These are phyloP conservation scores for Neurospora sp. DNA, from an alignment of 2,329 filamentous ascomycete genomes.

Conservation along the genomic window DNA sequence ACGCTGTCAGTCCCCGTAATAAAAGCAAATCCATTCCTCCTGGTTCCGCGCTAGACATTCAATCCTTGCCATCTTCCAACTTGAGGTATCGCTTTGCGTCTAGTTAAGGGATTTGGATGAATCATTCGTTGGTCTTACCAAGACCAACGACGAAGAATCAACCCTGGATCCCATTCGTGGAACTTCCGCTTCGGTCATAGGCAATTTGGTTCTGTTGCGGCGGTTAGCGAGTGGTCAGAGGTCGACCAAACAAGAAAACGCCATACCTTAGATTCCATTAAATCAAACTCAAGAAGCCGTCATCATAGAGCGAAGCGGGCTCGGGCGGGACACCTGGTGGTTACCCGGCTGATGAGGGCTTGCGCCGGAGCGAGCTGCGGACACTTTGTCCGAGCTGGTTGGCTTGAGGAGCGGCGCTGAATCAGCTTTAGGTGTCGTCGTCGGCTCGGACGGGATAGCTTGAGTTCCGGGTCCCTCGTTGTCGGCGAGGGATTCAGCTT, in stretches of 20 bases:
- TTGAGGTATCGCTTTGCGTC: background rate
- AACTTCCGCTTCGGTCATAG: constrained; percentile 5
- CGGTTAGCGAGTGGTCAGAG: background rate
- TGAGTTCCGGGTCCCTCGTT: constrained; percentile 73
- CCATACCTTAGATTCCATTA: constrained; percentile 18
- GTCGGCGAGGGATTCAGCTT: constrained; percentile 74
- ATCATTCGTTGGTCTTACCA: constrained; percentile 9
- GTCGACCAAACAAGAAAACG: background rate
- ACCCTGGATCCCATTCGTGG: background rate
- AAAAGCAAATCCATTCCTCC: background rate
- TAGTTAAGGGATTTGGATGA: background rate
- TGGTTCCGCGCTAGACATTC: background rate
- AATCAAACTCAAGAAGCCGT: constrained; percentile 44
- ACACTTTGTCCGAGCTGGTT: constrained; percentile 23
- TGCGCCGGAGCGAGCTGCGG: constrained; percentile 30
- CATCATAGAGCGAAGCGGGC: constrained; percentile 61
- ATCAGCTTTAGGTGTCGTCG: constrained; percentile 19
- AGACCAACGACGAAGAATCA: constrained; percentile 8
- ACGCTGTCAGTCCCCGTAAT: background rate
- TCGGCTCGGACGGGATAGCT: constrained; percentile 33
- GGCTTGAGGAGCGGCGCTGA: constrained; percentile 33
- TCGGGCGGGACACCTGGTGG: constrained; percentile 49
- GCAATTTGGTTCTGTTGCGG: constrained; percentile 6
- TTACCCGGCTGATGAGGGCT: constrained; percentile 33
- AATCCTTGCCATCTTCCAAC: background rate